phyloP scores from a whole-genome alignment of 2,329 filamentous ascomycete species.

The Hirsutella rhossiliensis region DNA sequence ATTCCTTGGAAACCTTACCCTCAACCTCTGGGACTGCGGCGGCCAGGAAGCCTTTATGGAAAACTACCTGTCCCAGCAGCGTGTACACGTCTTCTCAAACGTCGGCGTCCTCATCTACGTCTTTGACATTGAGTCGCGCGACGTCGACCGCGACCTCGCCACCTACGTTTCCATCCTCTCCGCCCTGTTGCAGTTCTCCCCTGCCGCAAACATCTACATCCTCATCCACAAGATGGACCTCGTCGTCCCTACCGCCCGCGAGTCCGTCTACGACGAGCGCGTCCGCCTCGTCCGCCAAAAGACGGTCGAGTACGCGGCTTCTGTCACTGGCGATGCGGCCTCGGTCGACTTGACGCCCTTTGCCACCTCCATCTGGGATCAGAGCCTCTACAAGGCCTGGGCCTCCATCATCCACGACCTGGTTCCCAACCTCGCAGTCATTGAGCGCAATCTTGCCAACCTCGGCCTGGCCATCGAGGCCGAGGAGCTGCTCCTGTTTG shows the following conservation, averaged over 20 bases:
- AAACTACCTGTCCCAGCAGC: constrained; percentile 92
- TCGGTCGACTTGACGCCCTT: constrained; percentile 69
- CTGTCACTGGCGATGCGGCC: constrained; percentile 15
- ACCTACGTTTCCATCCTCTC: constrained; percentile 87
- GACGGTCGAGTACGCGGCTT: constrained; percentile 42
- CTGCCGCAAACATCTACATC: constrained; percentile 75
- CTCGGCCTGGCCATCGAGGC: constrained; percentile 81
- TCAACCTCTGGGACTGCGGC: constrained; percentile 98
- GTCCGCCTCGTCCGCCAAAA: constrained; percentile 65
- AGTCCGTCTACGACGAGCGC: constrained; percentile 74
- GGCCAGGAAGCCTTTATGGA: constrained; percentile 98
- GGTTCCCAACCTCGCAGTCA: constrained; percentile 83
- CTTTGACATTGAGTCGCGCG: constrained; percentile 94
- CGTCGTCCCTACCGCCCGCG: constrained; percentile 67
- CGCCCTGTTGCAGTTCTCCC: constrained; percentile 76
- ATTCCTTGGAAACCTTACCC: constrained; percentile 92
- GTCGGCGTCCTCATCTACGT: constrained; percentile 98
- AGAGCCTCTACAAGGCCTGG: constrained; percentile 96
- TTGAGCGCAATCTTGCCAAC: constrained; percentile 74
- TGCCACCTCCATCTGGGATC: constrained; percentile 96
- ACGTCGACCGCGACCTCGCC: constrained; percentile 84
- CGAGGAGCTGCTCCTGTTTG: constrained; percentile 87
- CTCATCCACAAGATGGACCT: constrained; percentile 99
- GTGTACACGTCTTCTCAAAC: constrained; percentile 90
- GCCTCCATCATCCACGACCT: constrained; percentile 95